phyloP scores from a whole-genome alignment of 331 rosid species.

The Phaseolus coccineus region DNA sequence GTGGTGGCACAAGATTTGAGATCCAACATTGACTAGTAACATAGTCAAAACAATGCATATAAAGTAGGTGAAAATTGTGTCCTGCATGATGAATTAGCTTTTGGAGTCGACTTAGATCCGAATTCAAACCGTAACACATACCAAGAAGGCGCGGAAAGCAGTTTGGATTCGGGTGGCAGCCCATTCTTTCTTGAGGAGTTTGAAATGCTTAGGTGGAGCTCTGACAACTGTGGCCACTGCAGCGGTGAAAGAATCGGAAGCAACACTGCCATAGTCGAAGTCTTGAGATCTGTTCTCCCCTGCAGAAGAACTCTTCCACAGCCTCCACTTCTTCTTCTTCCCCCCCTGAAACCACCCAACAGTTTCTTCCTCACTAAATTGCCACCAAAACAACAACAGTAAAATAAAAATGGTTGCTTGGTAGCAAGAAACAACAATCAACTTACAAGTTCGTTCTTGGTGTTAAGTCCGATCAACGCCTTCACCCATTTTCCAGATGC shows the following conservation, averaged over 20 bases:
- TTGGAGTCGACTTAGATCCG: neutral
- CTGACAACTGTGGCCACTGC: constrained; percentile 79
- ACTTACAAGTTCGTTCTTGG: constrained; percentile 65
- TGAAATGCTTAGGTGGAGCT: constrained; percentile 80
- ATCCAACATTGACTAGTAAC: too few relatives aligned
- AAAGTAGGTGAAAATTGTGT: neutral
- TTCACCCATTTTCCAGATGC: constrained; percentile 93
- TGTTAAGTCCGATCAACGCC: constrained; percentile 64
- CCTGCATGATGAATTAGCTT: neutral
- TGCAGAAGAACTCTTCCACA: constrained; percentile 75
- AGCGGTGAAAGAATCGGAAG: constrained; percentile 47
- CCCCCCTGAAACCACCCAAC: constrained; percentile 36
- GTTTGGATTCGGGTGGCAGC: constrained; percentile 87
- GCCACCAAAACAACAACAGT: neutral
- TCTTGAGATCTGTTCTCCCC: constrained; percentile 42
- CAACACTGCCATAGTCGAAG: neutral
- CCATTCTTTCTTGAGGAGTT: constrained; percentile 77
- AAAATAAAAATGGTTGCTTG: neutral
- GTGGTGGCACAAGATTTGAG: too few relatives aligned
- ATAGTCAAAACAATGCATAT: neutral
- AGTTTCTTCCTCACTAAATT: neutral
- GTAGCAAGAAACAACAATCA: neutral
- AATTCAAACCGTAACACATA: constrained; percentile 6
- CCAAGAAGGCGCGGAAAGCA: constrained; percentile 88
- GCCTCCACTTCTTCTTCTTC: constrained; percentile 81